Evolutionary conservation across 2,329 filamentous ascomycete genomes (phyloP).

Genomic region (Hymenoscyphus albidus): DNA sequence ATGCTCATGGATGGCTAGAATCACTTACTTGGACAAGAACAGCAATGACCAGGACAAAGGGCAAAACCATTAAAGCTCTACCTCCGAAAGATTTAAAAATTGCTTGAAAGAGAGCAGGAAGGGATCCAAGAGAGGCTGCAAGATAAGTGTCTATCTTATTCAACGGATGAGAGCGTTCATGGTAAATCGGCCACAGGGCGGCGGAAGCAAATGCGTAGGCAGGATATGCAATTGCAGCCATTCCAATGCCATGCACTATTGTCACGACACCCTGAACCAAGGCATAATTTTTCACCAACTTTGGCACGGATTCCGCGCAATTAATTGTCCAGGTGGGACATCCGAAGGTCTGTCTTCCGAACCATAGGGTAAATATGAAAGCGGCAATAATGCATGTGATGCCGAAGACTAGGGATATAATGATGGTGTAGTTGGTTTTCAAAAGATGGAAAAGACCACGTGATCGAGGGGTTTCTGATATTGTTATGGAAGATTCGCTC

Average conservation of each 20-base stretch:
- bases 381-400: neutral
- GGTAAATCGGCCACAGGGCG: neutral
- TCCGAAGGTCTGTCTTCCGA: neutral
- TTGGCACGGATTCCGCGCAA: neutral
- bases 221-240: neutral
- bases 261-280: neutral
- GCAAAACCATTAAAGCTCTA: neutral
- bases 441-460: neutral
- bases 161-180: neutral
- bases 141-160: neutral
- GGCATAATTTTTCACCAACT: neutral
- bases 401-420: neutral
- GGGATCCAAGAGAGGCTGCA: neutral
- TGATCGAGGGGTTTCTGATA: neutral
- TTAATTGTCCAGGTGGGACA: neutral
- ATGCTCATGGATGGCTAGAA: neutral
- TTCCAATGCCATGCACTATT: neutral
- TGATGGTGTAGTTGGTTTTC: neutral
- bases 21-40: neutral
- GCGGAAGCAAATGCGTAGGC: neutral
- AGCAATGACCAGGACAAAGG: neutral
- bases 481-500: neutral
- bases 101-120: neutral
- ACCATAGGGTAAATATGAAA: neutral
- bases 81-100: neutral